Conservation (phyloP, 768 basidiomycete species). For the Termitomyces sp. region DNA sequence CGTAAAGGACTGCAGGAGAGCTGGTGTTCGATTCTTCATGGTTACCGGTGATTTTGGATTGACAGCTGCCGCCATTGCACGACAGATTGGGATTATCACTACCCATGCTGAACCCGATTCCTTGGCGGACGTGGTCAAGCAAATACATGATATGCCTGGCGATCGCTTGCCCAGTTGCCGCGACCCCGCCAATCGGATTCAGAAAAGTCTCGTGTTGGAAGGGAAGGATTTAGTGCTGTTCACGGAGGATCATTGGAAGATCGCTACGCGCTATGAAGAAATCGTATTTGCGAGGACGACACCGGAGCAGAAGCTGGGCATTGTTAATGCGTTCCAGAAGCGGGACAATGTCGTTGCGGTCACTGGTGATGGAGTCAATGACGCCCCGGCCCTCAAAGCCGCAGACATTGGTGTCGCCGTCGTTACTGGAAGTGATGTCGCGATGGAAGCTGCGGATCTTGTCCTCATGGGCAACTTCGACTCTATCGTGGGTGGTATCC, state of each 20-base stretch:
- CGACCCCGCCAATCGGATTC: conserved; percentile 25
- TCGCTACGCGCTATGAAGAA: conserved; percentile 30
- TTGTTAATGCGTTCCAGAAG: neutral
- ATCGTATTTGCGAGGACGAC: conserved; percentile 53
- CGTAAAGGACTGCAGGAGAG: conserved; percentile 40
- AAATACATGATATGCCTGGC: neutral
- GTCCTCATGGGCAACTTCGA: neutral
- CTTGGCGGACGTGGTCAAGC: neutral
- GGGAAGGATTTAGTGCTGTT: conserved; percentile 37
- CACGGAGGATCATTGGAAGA: conserved; percentile 32
- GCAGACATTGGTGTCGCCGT: neutral
- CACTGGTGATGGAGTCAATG: neutral
- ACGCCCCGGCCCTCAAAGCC: neutral
- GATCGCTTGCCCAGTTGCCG: neutral
- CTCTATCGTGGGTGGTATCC: neutral
- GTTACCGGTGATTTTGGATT: conserved; percentile 52
- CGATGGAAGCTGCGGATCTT: neutral
- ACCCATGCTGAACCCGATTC: conserved; percentile 20
- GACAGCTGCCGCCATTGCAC: conserved; percentile 47
- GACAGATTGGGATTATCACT: conserved; percentile 37
- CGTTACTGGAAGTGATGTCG: neutral
- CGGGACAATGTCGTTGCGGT: neutral
- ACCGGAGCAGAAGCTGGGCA: conserved; percentile 43
- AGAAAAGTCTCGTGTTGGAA: conserved; percentile 33
- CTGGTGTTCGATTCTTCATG: conserved; percentile 54